Evolutionary conservation across 176 grass and related monocot species (phyloP), one percentile per base, ranked within the genome.

Genomic region (Neostapfia colusana): DNA sequence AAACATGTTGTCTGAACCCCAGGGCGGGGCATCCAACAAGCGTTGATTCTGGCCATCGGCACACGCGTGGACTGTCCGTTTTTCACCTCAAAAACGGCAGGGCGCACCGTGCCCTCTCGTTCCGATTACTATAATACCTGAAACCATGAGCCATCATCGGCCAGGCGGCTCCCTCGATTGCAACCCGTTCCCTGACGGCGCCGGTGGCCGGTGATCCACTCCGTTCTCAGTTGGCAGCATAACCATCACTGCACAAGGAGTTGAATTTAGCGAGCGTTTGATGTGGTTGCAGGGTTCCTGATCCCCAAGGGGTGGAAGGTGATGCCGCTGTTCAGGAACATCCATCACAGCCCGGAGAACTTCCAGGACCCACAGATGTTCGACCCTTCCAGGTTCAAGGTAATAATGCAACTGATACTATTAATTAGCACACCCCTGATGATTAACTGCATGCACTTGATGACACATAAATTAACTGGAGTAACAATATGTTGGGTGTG

Each of bases 231-330:
- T 20, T 46, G n/a, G 45, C 64, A 70, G 55, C 54, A 44, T 75
- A 63, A 13, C n/a, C n/a, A n/a, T n/a, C n/a, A n/a, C 31, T 31
- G 31, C 31, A 31, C 31, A n/a, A n/a, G 31, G 31, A 31, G 1
- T 31, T 62, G 55, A 23, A 77, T 25, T 36, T n/a, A 72, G 18
- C 8, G 18, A 20, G 3, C 14, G 8, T 14, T 41, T 53, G 18
- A 59, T 41, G 6, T 37, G 26, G 8, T 18, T 65, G 62, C 39
- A 91, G 89, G 89, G 16, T 91, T 69, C 78, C 67, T 88, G 18
- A 91, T 91, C 6, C 89, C 89, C 12, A 91, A 88, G 46, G 89
- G 89, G 36, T 91, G 89, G 89, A 91, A 91, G 63, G 89, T 91
- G 81, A 85, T 91, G 89, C 89, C 89, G 50, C 79, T 91, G 40